These are phyloP conservation scores for Vicia faba DNA, from an alignment of 306 rosid genomes.

Conservation along the genomic window DNA sequence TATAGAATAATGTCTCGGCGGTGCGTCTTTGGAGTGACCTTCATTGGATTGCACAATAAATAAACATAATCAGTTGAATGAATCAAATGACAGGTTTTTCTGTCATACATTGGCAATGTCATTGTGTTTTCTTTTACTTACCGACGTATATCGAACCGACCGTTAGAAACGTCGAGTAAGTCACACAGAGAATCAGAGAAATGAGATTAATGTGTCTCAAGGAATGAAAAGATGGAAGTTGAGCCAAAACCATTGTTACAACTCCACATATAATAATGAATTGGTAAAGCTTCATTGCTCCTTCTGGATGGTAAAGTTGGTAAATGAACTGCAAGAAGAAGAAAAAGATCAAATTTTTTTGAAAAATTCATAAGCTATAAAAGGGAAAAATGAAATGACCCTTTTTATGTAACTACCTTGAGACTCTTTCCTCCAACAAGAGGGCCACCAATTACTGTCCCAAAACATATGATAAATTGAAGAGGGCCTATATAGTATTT, in stretches of 20 bases:
- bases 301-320: slow-evolving; percentile 57
- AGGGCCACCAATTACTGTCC: slow-evolving; percentile 64
- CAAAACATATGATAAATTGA: slow-evolving; percentile 69
- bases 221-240: slow-evolving; percentile 87
- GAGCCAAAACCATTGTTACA: slow-evolving; percentile 61
- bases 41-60: slow-evolving; percentile 28
- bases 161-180: slow-evolving; percentile 52
- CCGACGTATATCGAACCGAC: slow-evolving; percentile 67
- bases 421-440: slow-evolving; percentile 82
- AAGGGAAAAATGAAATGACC: slow-evolving; percentile 9
- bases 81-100: slow-evolving; percentile 30
- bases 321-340: slow-evolving; percentile 60
- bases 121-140: slow-evolving; percentile 35
- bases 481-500: slow-evolving; percentile 69
- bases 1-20: slow-evolving; percentile 52
- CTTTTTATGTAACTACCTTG: slow-evolving; percentile 42
- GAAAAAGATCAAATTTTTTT: neutral
- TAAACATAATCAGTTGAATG: slow-evolving; percentile 31
- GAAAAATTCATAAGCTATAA: neutral
- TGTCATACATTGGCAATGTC: slow-evolving; percentile 29
- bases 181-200: slow-evolving; percentile 60
- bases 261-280: slow-evolving; percentile 62
- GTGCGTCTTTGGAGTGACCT: slow-evolving; percentile 66
- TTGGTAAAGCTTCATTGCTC: slow-evolving; percentile 68
- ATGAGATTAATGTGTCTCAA: slow-evolving; percentile 70